These are phyloP conservation scores for Plectosphaerella sp. DNA, from an alignment of 2,329 filamentous ascomycete genomes.

Conservation along the genomic window DNA sequence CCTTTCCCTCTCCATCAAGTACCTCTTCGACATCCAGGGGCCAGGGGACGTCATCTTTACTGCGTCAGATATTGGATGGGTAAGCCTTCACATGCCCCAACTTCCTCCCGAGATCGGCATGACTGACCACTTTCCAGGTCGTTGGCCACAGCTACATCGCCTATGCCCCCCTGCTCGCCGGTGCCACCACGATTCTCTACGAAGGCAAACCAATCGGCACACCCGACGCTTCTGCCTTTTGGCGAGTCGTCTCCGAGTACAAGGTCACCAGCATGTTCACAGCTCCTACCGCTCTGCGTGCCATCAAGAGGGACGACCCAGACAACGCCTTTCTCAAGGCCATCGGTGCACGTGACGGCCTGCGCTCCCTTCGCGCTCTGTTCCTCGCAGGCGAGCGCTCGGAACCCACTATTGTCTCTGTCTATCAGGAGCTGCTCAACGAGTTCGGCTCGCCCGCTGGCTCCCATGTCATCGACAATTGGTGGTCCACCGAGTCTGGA, in stretches of 20 bases:
- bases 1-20: slow-evolving; percentile 74
- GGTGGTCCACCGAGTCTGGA: slow-evolving; percentile 57
- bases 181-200: slow-evolving; percentile 82
- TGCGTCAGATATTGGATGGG: slow-evolving; percentile 88
- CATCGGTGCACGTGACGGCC: slow-evolving; percentile 62
- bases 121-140: neutral
- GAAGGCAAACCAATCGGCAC: slow-evolving; percentile 94
- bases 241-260: slow-evolving; percentile 81
- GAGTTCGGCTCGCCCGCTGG: slow-evolving; percentile 60
- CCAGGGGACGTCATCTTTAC: slow-evolving; percentile 74
- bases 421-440: slow-evolving; percentile 71
- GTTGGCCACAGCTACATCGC: slow-evolving; percentile 77
- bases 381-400: slow-evolving; percentile 89
- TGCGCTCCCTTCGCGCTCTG: slow-evolving; percentile 67
- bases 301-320: slow-evolving; percentile 82
- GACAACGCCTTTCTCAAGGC: slow-evolving; percentile 61
- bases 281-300: slow-evolving; percentile 80
- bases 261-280: slow-evolving; percentile 82
- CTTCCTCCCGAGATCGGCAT: neutral
- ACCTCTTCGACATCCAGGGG: slow-evolving; percentile 77
- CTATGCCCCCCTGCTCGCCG: slow-evolving; percentile 80
- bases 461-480: slow-evolving; percentile 54
- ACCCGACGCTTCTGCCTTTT: slow-evolving; percentile 82
- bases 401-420: slow-evolving; percentile 77
- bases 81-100: slow-evolving; percentile 10